Percentiles rank a stretch among this genome's conserved stretches.
Conservation (phyloP, 2,329 filamentous ascomycete genomes). For the Aspergillus sp. region DNA sequence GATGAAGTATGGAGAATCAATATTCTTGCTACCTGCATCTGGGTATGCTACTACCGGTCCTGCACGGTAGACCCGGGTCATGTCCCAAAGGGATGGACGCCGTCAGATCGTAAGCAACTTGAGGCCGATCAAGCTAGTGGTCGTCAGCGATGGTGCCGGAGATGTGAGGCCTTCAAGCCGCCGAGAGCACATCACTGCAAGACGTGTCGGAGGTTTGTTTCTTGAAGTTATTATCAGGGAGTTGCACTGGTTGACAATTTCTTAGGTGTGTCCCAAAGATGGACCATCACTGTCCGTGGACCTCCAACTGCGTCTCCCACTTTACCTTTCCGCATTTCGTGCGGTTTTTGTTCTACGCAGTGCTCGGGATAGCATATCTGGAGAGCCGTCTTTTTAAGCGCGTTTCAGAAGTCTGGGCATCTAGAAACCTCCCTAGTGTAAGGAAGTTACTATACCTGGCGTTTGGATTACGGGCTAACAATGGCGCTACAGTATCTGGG, state of each 20-base stretch:
- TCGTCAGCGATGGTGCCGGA: slow-evolving; percentile 58
- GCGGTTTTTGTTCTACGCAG: slow-evolving; percentile 62
- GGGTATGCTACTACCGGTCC: slow-evolving; percentile 60
- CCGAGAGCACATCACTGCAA: slow-evolving; percentile 66
- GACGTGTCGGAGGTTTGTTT: slow-evolving; percentile 55
- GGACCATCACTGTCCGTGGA: slow-evolving; percentile 70
- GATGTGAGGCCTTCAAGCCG: slow-evolving; percentile 61
- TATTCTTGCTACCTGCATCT: slow-evolving; percentile 52
- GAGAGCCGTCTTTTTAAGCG: slow-evolving; percentile 56
- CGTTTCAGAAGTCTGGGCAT: slow-evolving; percentile 54
- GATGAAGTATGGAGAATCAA: slow-evolving; percentile 58
- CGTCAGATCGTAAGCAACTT: slow-evolving; percentile 17
- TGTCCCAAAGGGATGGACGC: slow-evolving; percentile 48
- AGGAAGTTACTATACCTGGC: slow-evolving; percentile 17
- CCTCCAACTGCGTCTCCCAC: slow-evolving; percentile 65
- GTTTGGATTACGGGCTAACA: neutral
- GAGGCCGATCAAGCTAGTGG: slow-evolving; percentile 22
- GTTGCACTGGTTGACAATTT: slow-evolving; percentile 9
- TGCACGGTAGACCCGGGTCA: slow-evolving; percentile 60
- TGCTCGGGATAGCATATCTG: slow-evolving; percentile 57
- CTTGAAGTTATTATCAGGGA: no score
- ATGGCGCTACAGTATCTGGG: slow-evolving; percentile 57
- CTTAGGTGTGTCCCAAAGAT: slow-evolving; percentile 62
- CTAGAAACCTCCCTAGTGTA: slow-evolving; percentile 58
- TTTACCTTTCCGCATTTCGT: slow-evolving; percentile 66